A percentile compares a stretch with the other conserved stretches of the same genome.
These are phyloP conservation scores for Tolypocladium amazonense DNA, from an alignment of 2,329 filamentous ascomycete species.

Conservation along the genomic window DNA sequence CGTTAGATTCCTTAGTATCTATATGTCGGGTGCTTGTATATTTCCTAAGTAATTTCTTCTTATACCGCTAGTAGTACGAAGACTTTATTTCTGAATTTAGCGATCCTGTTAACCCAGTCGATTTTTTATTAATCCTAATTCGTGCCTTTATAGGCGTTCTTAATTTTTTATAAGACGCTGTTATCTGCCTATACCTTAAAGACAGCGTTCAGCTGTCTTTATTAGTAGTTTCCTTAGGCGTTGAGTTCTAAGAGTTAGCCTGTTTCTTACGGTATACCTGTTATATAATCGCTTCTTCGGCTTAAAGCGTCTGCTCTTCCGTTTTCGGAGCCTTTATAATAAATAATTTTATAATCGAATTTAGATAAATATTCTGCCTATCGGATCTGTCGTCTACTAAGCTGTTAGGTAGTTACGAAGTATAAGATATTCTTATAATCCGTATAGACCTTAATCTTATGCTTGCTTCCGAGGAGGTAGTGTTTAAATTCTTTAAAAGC, in stretches of 20 bases:
- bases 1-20: neutral
- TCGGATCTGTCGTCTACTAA: constrained; percentile 1
- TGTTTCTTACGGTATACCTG: neutral
- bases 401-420: constrained; percentile 7
- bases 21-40: neutral
- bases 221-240: neutral
- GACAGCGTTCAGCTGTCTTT: neutral
- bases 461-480: constrained; percentile 6
- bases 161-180: neutral
- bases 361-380: neutral
- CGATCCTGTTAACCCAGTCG: too few relatives aligned
- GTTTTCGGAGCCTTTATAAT: neutral
- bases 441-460: constrained; percentile 9
- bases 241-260: neutral
- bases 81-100: too few relatives aligned
- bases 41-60: neutral
- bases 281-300: neutral
- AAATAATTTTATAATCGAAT: constrained; percentile 12
- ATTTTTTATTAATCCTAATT: too few relatives aligned
- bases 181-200: neutral
- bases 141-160: neutral
- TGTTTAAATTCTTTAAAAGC: constrained; percentile 12
- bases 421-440: constrained; percentile 12
- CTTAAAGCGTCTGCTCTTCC: neutral
- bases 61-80: too few relatives aligned